Evolutionary conservation across 1,139 yeast species (phyloP), one percentile per base, ranked within the genome.

Genomic region (Magnusiomyces sp.): DNA sequence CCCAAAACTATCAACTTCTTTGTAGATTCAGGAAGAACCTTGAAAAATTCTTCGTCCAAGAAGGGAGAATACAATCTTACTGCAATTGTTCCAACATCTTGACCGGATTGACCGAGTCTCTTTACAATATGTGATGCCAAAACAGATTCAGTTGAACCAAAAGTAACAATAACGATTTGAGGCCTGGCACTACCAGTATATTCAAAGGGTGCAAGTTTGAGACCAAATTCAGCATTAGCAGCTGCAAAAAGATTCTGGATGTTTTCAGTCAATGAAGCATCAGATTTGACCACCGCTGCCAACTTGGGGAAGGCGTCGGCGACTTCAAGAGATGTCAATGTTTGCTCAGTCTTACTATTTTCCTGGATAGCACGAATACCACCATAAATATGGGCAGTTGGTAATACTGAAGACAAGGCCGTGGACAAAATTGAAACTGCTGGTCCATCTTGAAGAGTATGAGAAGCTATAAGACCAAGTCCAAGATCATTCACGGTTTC

Each of bases 371-470:
- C 81, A 49, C 80, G 76, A 14, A 86, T 73, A 43, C 97, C 97
- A 62, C 89, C 97, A 63, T 82, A 85, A 56, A 86, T 72, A 66
- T 83, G 81, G 51, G 87, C 66, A 19, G 83, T 74, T 3, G 92
- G 87, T 40, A 71, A 67, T 34, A 79, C 74, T 39, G 78, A 71
- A 16, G 94, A 80, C 58, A 85, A 70, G 51, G 77, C 83, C 46
- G 82, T 73, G 52, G 90, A 76, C 61, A 87, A 72, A 44, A 86
- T 68, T 31, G 95, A 67, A 56, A 82, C 71, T 58, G 79, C 79
- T 66, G 86, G 95, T 17, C 79, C 71, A 23, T 61, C 64, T 16
- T 59, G 55, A 20, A 58, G 51, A 50, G 74, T 67, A 36, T 80
- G 72, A 1, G 96, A 89, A 20, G 86, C 75, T 48, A 89, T 71